Evolutionary conservation across 2,329 filamentous ascomycete species (phyloP), one percentile per base, ranked within the genome.

Genomic region (Neophaeococcomyces mojaviensis): DNA sequence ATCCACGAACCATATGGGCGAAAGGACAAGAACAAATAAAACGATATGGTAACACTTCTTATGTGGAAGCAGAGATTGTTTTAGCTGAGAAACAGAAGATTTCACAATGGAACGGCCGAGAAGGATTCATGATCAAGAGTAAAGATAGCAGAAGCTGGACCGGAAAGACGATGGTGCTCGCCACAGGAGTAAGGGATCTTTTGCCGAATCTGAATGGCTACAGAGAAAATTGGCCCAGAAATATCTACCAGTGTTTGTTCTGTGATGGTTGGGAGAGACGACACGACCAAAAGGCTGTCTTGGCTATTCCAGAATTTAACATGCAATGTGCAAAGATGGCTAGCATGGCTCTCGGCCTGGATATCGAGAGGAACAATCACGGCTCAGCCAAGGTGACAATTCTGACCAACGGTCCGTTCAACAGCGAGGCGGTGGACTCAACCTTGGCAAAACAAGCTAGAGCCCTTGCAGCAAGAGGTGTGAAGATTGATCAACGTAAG

Each of bases 231-330:
- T 58, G 56, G 56, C 52, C 51, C n/a, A 35, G 44, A n/a, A 51
- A 49, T 24, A 57, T 57, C 32, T 58, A 56, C 34, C 53, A 55
- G 47, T 58, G 55, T 44, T 49, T 50, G 3, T 55, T 54, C 44
- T 56, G 55, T 39, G 55, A 58, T 22, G 55, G 55, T n/a, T 50
- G 49, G 44, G 49, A 51, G 16, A 33, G 49, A 26, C 13, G 33
- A 9, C 16, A 45, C 7, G 24, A 10, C 4, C 46, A 37, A 19
- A 42, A 44, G 20, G 49, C 33, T 15, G 42, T 51, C 18, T 24
- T 51, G 7, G 15, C 18, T 16, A 32, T 41, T 43, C 31, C 32
- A 1, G 37, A 33, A 9, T 22, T 46, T 3, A 40, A 28, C 15
- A 26, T 32, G 12, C 13, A 33, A 28, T 15, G 15, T 20, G 24